phyloP scores from a whole-genome alignment of 1,284 basidiomycete species.

The Cerrena zonata region DNA sequence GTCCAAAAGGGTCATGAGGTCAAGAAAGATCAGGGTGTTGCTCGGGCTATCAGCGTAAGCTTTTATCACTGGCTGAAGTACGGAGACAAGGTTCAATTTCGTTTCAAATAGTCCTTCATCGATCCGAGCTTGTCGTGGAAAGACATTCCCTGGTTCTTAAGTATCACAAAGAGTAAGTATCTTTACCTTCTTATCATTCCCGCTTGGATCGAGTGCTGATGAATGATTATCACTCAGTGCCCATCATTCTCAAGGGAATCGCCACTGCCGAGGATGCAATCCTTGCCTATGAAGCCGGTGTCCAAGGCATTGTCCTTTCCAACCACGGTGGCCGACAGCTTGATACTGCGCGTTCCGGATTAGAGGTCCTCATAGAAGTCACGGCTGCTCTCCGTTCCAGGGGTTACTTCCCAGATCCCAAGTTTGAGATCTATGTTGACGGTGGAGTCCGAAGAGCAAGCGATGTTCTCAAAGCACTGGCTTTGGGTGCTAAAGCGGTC shows the following conservation, averaged over 20 bases:
- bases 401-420: slow-evolving; percentile 56
- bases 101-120: slow-evolving; percentile 75
- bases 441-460: slow-evolving; percentile 88
- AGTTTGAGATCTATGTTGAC: slow-evolving; percentile 87
- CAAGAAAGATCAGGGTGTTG: slow-evolving; percentile 28
- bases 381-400: slow-evolving; percentile 68
- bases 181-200: background rate
- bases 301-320: slow-evolving; percentile 79
- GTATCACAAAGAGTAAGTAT: slow-evolving; percentile 74
- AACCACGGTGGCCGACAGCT: slow-evolving; percentile 92
- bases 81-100: background rate
- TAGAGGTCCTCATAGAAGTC: slow-evolving; percentile 86
- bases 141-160: slow-evolving; percentile 83
- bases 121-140: slow-evolving; percentile 86
- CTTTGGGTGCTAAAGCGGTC: slow-evolving; percentile 83
- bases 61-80: background rate
- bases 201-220: background rate
- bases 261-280: slow-evolving; percentile 72
- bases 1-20: slow-evolving; percentile 46
- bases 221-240: slow-evolving; percentile 49
- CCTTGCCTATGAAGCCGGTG: slow-evolving; percentile 75
- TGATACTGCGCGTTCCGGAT: slow-evolving; percentile 85
- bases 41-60: slow-evolving; percentile 27
- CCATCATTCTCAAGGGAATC: slow-evolving; percentile 91
- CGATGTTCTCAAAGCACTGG: slow-evolving; percentile 89